A percentile compares a stretch with the other conserved stretches of the same genome.
Conservation (phyloP, 768 basidiomycete genomes). For the Termitomyces sp. region DNA sequence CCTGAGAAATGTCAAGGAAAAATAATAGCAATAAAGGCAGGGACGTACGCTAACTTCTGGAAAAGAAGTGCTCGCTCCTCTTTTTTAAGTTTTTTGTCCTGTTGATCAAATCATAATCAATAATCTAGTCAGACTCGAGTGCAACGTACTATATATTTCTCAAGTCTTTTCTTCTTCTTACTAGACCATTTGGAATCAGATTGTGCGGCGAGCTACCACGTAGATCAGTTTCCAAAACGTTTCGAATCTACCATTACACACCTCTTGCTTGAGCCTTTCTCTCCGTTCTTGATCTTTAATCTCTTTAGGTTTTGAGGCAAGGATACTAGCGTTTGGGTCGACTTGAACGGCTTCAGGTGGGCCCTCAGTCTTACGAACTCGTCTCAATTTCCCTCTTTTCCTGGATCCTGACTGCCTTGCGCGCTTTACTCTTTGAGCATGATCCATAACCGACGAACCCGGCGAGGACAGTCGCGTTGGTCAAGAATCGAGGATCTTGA, state of each 20-base stretch:
- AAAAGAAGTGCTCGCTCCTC: slow-evolving; percentile 78
- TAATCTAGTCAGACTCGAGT: background rate
- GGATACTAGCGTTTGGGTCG: slow-evolving; percentile 60
- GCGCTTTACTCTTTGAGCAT: slow-evolving; percentile 43
- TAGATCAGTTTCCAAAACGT: background rate
- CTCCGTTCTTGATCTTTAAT: slow-evolving; percentile 58
- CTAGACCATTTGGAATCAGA: slow-evolving; percentile 70
- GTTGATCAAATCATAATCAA: background rate
- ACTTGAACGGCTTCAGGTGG: slow-evolving; percentile 20
- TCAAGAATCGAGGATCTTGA: background rate
- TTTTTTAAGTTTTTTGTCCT: slow-evolving; percentile 93
- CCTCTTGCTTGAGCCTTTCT: slow-evolving; percentile 62
- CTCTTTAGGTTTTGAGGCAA: slow-evolving; percentile 56
- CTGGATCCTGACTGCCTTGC: slow-evolving; percentile 61
- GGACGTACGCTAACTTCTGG: slow-evolving; percentile 75
- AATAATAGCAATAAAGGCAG: background rate
- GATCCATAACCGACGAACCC: slow-evolving; percentile 17
- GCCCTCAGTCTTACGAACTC: slow-evolving; percentile 17
- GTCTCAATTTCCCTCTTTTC: slow-evolving; percentile 57
- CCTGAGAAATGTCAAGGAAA: slow-evolving; percentile 39
- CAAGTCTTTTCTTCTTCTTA: slow-evolving; percentile 87
- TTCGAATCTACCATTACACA: slow-evolving; percentile 21
- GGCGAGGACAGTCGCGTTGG: background rate
- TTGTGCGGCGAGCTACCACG: slow-evolving; percentile 42
- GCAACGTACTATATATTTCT: slow-evolving; percentile 82